These are phyloP conservation scores for Marsdenia floribunda DNA, from an alignment of 257 asterid genomes.

Conservation along the genomic window DNA sequence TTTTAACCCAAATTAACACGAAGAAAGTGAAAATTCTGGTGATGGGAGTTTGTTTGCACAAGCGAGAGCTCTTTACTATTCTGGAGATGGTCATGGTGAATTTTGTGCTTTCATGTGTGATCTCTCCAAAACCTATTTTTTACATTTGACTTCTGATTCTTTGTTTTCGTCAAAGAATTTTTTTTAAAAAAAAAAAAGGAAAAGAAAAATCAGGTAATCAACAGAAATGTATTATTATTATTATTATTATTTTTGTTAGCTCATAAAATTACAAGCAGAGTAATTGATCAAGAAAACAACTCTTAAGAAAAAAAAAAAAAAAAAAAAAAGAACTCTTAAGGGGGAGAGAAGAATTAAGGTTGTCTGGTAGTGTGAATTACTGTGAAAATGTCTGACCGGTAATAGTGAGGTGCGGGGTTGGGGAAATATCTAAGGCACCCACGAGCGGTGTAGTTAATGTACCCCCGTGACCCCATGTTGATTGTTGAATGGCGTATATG, in stretches of 20 bases:
- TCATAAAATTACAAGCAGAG: too few relatives aligned
- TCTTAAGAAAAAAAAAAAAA: too few relatives aligned
- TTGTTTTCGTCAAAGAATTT: too few relatives aligned
- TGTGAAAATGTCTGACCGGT: slow-evolving; percentile 2
- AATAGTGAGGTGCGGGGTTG: slow-evolving; percentile 1
- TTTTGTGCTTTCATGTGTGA: neutral
- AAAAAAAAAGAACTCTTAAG: too few relatives aligned
- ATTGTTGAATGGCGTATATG: slow-evolving; percentile 35
- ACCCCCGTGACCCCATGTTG: slow-evolving; percentile 79
- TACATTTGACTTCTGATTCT: neutral
- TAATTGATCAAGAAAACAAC: neutral
- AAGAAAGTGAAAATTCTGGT: neutral
- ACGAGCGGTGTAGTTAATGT: slow-evolving; percentile 77
- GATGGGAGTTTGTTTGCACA: neutral
- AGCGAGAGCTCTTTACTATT: neutral
- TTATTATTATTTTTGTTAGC: neutral
- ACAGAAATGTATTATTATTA: neutral
- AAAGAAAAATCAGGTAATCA: neutral
- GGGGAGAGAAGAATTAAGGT: neutral
- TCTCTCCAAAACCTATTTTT: neutral
- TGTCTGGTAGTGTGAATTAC: neutral
- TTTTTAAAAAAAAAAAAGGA: too few relatives aligned
- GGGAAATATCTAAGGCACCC: slow-evolving; percentile 39
- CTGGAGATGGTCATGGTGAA: slow-evolving; percentile 5
- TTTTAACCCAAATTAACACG: neutral